Evolutionary conservation across 2,329 filamentous ascomycete species (phyloP), one percentile per base, ranked within the genome.

Genomic region (Fusarium pininemorale): DNA sequence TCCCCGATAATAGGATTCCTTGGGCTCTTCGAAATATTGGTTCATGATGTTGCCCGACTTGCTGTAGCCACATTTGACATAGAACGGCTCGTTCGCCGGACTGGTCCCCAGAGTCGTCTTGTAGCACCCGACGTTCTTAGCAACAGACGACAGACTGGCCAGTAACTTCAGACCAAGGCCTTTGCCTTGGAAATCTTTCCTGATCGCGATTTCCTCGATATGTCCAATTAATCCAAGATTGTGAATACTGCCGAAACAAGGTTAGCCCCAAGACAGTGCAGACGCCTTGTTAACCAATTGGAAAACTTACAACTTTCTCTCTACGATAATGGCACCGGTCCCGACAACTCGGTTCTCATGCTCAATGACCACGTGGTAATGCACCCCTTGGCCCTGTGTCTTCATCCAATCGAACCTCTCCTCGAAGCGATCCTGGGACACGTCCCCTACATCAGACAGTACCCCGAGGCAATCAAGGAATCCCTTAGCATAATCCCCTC

Each of bases 41-140:
- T 56, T 56, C 54, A 56, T 56, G n/a, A 44, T 56, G 9, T 56
- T 56, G n/a, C 54, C 54, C 28, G 54, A 56, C 22, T 24, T 44
- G 38, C 24, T 44, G 7, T 56, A 56, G 28, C 54, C 54, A 35
- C 54, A 56, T 24, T 56, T 56, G 28, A 56, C 38, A 5, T 56
- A 56, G 54, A 56, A 56, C 10, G 38, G 54, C 16, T 44, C 54
- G 22, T 56, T 56, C 3, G 32, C 54, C 6, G 38, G 38, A 22
- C 54, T 56, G 6, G 54, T 56, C 38, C 54, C 54, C 38, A 56
- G 28, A 16, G 54, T 56, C 12, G 54, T 56, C 54, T 56, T 56
- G 38, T 56, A 56, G 28, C 54, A 56, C 7, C 54, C 54, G 16
- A 44, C 54, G 12, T 56, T 56, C 28, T 44, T 56, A 11, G 54